phyloP scores from a whole-genome alignment of 192 early-diverging fungal genomes.

The Gonapodya prolifera region DNA sequence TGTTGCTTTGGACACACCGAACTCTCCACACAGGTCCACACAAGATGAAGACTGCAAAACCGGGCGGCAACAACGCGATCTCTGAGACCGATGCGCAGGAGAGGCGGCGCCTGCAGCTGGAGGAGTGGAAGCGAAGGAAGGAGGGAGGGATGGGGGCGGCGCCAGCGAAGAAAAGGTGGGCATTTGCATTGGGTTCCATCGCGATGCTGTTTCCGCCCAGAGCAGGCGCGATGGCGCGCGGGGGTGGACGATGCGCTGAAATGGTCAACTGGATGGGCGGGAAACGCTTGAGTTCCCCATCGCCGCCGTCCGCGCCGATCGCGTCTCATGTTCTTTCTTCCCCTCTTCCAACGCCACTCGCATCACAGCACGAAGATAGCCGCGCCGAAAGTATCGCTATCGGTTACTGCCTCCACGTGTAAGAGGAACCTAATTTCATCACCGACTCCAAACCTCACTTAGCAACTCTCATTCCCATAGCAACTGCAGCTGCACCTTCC shows the following conservation, averaged over 20 bases:
- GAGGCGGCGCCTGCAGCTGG: not conserved
- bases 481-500: too few relatives aligned
- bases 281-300: too few relatives aligned
- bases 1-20: too few relatives aligned
- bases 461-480: too few relatives aligned
- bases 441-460: too few relatives aligned
- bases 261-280: too few relatives aligned
- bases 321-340: not conserved
- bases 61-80: not conserved
- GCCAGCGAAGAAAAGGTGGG: not conserved
- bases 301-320: not conserved
- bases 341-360: not conserved
- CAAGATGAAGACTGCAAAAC: not conserved
- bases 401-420: not conserved
- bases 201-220: not conserved
- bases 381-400: not conserved
- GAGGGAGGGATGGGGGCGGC: not conserved
- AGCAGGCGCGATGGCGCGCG: not conserved
- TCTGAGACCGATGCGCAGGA: not conserved
- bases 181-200: not conserved
- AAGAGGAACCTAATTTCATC: conserved; percentile 1
- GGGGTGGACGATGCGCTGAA: too few relatives aligned
- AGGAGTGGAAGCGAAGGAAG: not conserved
- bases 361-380: not conserved
- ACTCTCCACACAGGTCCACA: too few relatives aligned